Percentiles rank a stretch among this genome's conserved stretches.
Evolutionary conservation across 169 alveolate species (phyloP).

Genomic region (Eimeria brunetti): DNA sequence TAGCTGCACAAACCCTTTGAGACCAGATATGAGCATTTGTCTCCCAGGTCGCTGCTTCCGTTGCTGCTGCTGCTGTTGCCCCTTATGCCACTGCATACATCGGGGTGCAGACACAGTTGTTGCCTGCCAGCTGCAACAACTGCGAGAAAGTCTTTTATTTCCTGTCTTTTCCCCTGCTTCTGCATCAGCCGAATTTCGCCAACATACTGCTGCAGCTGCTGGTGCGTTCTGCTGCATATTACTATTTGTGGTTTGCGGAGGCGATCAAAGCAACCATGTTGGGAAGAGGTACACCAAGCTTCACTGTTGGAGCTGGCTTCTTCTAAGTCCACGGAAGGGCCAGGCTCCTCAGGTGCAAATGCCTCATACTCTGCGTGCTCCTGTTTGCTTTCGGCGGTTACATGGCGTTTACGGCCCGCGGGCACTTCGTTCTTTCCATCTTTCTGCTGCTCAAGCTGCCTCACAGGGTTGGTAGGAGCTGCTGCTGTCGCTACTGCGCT

Average conservation of each 20-base stretch:
- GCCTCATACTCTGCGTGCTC: conserved; percentile 18
- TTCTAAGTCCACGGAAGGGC: background rate
- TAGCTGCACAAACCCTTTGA: conserved; percentile 44
- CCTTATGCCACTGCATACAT: conserved; percentile 5
- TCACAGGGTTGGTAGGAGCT: background rate
- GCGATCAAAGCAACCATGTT: background rate
- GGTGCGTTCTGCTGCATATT: conserved; percentile 86
- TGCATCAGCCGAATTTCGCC: conserved; percentile 80
- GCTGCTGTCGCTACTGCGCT: conserved; percentile 25
- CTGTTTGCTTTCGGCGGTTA: conserved; percentile 13
- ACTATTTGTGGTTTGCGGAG: conserved; percentile 80
- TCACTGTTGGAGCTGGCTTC: background rate
- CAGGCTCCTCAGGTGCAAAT: conserved; percentile 52
- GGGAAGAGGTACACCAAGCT: background rate
- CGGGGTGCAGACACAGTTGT: conserved; percentile 13
- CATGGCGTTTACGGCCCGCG: conserved; percentile 28
- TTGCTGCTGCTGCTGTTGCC: conserved; percentile 37
- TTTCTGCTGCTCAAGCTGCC: conserved; percentile 41
- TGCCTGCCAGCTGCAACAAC: conserved; percentile 61
- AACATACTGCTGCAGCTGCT: conserved; percentile 85
- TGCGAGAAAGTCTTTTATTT: conserved; percentile 18
- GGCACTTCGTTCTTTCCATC: background rate
- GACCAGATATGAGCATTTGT: conserved; percentile 44
- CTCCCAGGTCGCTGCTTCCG: conserved; percentile 49
- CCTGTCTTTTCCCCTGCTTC: conserved; percentile 3